Percentiles rank a stretch among this genome's conserved stretches.
These are phyloP conservation scores for Cladobotryum mycophilum DNA, from an alignment of 2,329 filamentous ascomycete species.

Conservation along the genomic window DNA sequence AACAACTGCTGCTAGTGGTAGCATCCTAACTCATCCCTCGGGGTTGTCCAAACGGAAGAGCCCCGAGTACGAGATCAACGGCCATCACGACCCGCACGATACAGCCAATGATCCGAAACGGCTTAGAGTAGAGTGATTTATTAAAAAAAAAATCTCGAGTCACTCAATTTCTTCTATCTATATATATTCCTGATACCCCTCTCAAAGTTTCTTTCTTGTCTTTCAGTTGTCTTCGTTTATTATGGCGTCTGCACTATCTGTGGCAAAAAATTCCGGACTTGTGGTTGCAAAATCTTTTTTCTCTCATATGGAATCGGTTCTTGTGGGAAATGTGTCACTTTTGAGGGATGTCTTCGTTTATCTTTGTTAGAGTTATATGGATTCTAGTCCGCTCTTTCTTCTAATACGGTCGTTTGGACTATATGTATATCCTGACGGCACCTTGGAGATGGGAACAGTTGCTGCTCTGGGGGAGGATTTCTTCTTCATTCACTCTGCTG, in stretches of 20 bases:
- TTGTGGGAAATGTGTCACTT: not conserved
- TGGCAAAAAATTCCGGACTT: no score
- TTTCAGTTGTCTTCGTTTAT: not conserved
- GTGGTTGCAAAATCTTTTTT: no score
- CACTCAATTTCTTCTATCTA: conserved; percentile 5
- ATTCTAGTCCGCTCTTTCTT: no score
- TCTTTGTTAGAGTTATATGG: no score
- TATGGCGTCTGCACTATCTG: not conserved
- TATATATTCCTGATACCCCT: conserved; percentile 8
- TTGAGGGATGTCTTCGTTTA: not conserved
- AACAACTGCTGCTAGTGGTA: conserved; percentile 11
- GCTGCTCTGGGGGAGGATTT: no score
- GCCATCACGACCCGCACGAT: conserved; percentile 36
- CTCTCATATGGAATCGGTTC: no score
- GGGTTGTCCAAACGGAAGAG: conserved; percentile 48
- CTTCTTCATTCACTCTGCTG: not conserved
- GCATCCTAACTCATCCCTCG: not conserved
- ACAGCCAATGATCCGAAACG: conserved; percentile 45
- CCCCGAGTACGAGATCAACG: conserved; percentile 41
- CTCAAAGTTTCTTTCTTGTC: conserved; percentile 12
- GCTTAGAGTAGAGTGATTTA: conserved; percentile 42
- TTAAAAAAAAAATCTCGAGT: not conserved
- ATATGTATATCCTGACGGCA: no score
- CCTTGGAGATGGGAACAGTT: no score
- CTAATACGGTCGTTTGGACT: no score